Base-by-base conservation (phyloP, 352 stramenopile genomes). In the Paralagenidium karlingii region DNA sequence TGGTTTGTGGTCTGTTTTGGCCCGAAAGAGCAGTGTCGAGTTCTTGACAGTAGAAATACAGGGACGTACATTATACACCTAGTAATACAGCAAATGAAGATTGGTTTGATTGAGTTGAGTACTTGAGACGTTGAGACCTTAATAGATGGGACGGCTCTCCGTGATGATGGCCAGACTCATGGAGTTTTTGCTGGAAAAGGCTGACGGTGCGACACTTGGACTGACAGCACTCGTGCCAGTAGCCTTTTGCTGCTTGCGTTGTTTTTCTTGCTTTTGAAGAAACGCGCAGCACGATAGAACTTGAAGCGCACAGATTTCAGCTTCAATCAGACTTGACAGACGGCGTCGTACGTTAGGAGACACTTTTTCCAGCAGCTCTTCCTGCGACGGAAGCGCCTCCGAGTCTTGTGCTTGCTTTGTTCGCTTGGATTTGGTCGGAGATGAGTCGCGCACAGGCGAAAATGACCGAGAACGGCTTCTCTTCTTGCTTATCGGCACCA, bases 281-380 rank as follows among this genome's bases (percentile, higher is more conserved):
- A 77, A 62, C 6, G 68, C 67, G 33, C 79, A 82, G 47, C 68
- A 83, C 27, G 67, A 84, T 3, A 89, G 65, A 33, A 89, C 75
- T 53, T 89, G 75, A 20, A 89, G 61, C 22, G 75, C 75, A 34
- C 69, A 86, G 30, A 89, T 46, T 44, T 89, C 75, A 2, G 71
- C 60, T 51, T 89, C 75, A 34, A 84, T 81, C 10, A 89, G 58
- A 40, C 63, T 79, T 13, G 74, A 77, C 22, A 87, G 42, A 8
- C 70, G 68, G 20, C 77, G 65, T 13, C 74, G 69, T 40, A 87
- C 59, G 34, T 65, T 78, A 8, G 75, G 71, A 1, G 75, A 80
- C 10, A 76, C 71, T 30, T 71, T 79, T 36, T 70, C 67, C 16
- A 89, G 47, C 33, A 89, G 45, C 29, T 89, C 76, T 47, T 89